Evolutionary conservation across 73 alveolate genomes (phyloP), one percentile per base, ranked within the genome.

Genomic region (Paramecium biaurelia): DNA sequence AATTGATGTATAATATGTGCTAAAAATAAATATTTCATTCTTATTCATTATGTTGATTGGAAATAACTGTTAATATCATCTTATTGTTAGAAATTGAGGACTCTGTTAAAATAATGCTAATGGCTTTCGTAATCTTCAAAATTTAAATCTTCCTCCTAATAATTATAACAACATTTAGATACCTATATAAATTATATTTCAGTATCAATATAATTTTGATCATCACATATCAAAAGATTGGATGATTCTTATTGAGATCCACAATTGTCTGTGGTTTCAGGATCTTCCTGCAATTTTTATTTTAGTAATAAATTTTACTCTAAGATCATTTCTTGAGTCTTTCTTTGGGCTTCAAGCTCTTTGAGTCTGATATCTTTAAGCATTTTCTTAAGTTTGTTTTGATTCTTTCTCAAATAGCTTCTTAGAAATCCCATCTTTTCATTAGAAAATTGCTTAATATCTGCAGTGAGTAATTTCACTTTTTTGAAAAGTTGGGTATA

Each of bases 371-470:
- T 21, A 11, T 43, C 49, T 23, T 45, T 79, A 10, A 79, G 72
- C 37, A 9, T 47, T 47, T 79, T 79, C 35, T 45, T 79, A 11
- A 79, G 72, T 23, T 79, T 79, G 28, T 26, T 24, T 45, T 79
- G 72, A 43, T 79, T 79, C 28, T 79, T 79, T 43, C 90, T 79
- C 45, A 79, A 47, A 79, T 79, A 79, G 32, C 74, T 79, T 45
- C 90, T 79, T 15, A 79, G 28, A 79, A 24, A 79, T 79, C 90
- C 90, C 90, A 79, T 79, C 32, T 79, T 79, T n/a, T 79, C 35
- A 23, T 79, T 41, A 20, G 70, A 41, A 21, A 79, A 79, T 47
- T 43, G 56, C 6, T 79, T 12, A 5, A 47, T 21, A 45, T 79
- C 72, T 23, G 53, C 45, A 24, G 72, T 41, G 20, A 79, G 74